phyloP scores from a whole-genome alignment of 306 rosid genomes.

The Morella rubra region DNA sequence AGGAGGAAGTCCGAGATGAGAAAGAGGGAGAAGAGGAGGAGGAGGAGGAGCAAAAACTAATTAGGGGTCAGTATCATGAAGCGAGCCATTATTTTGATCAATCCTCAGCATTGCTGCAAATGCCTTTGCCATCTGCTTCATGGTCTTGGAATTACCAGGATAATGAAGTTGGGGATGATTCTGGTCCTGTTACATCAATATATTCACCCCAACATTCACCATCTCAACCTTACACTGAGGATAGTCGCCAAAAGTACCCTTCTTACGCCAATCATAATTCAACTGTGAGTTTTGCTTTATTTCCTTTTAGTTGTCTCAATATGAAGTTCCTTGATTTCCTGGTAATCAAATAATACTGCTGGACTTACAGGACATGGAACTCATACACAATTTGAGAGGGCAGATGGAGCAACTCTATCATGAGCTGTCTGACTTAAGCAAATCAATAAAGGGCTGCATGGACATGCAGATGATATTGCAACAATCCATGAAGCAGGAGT shows the following conservation, averaged over 20 bases:
- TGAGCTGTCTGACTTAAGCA: constrained; percentile 81
- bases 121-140: constrained; percentile 43
- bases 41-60: constrained; percentile 39
- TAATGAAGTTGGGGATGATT: constrained; percentile 61
- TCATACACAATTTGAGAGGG: constrained; percentile 65
- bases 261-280: constrained; percentile 44
- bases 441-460: constrained; percentile 63
- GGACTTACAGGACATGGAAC: constrained; percentile 66
- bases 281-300: constrained; percentile 40
- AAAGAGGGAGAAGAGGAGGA: constrained; percentile 12
- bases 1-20: constrained; percentile 18
- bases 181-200: constrained; percentile 42
- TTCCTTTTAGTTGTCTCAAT: not conserved
- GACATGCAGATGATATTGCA: constrained; percentile 71
- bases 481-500: constrained; percentile 55
- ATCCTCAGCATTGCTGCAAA: constrained; percentile 38
- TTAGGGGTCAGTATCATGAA: constrained; percentile 43
- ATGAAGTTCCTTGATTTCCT: not conserved
- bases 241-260: constrained; percentile 24
- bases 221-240: constrained; percentile 33
- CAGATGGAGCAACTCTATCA: constrained; percentile 68
- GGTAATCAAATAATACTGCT: not conserved
- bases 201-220: constrained; percentile 47
- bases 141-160: constrained; percentile 69
- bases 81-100: constrained; percentile 44